Percentiles rank a stretch among this genome's conserved stretches.
These are phyloP conservation scores for Viola pubescens DNA, from an alignment of 441 rosid species.

Conservation along the genomic window DNA sequence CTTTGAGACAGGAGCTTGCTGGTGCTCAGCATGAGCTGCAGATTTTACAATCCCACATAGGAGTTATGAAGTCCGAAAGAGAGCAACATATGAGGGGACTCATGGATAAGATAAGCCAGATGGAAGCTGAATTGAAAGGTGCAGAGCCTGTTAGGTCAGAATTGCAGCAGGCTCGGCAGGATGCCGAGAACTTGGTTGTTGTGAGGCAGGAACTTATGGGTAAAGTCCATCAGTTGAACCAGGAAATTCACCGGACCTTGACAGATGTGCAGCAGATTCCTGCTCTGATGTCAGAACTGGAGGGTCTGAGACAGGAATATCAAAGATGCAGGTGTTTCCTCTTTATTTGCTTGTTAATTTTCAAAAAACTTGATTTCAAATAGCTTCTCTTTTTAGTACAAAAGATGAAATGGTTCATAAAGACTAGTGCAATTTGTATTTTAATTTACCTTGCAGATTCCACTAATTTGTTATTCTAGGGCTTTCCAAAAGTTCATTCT, in stretches of 20 bases:
- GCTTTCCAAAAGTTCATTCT: too few relatives aligned
- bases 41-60: constrained; percentile 64
- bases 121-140: constrained; percentile 70
- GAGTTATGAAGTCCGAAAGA: constrained; percentile 65
- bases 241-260: constrained; percentile 68
- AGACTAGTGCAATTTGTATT: too few relatives aligned
- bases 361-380: constrained; percentile 9
- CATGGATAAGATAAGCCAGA: constrained; percentile 53
- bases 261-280: constrained; percentile 76
- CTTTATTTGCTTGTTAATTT: constrained; percentile 12
- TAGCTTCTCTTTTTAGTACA: not conserved
- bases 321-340: constrained; percentile 77
- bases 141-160: constrained; percentile 64
- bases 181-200: constrained; percentile 62
- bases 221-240: constrained; percentile 66
- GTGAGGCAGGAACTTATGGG: constrained; percentile 77
- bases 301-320: constrained; percentile 74
- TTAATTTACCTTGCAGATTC: too few relatives aligned
- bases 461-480: too few relatives aligned
- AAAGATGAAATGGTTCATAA: not conserved
- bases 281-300: constrained; percentile 70
- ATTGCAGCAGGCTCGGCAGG: constrained; percentile 67
- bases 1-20: constrained; percentile 73
- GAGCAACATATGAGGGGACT: constrained; percentile 70
- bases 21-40: constrained; percentile 89